A percentile compares a stretch with the other conserved stretches of the same genome.
Evolutionary conservation across 331 rosid species (phyloP).

Genomic region (Quercus phellos): DNA sequence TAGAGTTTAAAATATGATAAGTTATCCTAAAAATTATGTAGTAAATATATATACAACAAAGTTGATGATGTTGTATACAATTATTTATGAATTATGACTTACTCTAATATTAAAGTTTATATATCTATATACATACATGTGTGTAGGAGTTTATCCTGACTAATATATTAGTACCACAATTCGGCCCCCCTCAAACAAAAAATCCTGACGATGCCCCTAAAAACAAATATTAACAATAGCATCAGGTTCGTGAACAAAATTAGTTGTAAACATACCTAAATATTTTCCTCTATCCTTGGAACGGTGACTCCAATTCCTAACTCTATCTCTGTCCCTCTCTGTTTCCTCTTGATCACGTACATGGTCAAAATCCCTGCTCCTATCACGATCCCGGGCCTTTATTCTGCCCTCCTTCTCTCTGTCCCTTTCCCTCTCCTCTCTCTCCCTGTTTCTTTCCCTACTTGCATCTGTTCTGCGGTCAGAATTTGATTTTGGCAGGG

Average conservation of each 20-base stretch:
- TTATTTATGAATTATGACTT: too few relatives aligned
- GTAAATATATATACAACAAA: neutral
- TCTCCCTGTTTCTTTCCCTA: slow-evolving; percentile 48
- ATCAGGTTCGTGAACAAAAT: neutral
- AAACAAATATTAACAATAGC: neutral
- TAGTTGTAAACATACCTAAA: slow-evolving; percentile 37
- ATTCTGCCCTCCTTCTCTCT: slow-evolving; percentile 52
- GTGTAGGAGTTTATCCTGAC: too few relatives aligned
- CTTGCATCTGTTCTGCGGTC: slow-evolving; percentile 52
- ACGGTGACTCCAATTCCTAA: slow-evolving; percentile 45
- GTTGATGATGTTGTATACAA: too few relatives aligned
- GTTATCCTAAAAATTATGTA: too few relatives aligned
- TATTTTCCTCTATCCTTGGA: slow-evolving; percentile 82
- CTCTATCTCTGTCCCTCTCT: slow-evolving; percentile 49
- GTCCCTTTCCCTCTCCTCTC: slow-evolving; percentile 47
- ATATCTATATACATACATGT: too few relatives aligned
- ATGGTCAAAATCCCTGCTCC: slow-evolving; percentile 78
- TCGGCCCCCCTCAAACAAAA: neutral
- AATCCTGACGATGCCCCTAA: too few relatives aligned
- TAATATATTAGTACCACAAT: too few relatives aligned
- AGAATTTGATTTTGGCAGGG: slow-evolving; percentile 42
- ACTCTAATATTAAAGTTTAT: too few relatives aligned
- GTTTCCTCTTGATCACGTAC: slow-evolving; percentile 68
- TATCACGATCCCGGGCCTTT: slow-evolving; percentile 63
- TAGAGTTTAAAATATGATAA: too few relatives aligned